These are phyloP conservation scores for Ramaria sp. DNA, from an alignment of 768 basidiomycete species.

Conservation along the genomic window DNA sequence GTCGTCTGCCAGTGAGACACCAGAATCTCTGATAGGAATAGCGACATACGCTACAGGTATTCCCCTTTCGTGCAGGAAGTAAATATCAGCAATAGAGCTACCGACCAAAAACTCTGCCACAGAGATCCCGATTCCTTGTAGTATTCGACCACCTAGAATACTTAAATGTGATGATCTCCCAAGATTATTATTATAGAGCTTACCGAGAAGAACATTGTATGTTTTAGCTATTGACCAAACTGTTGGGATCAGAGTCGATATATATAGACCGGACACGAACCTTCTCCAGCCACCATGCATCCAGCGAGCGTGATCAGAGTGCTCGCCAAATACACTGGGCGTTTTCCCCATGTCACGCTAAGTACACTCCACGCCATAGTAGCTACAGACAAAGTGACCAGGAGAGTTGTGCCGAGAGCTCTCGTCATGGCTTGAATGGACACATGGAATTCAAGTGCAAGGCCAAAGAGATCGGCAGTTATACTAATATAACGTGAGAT, in stretches of 20 bases:
- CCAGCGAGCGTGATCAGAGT: not conserved
- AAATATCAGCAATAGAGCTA: conserved; percentile 8
- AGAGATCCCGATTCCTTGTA: conserved; percentile 4
- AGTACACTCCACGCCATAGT: conserved; percentile 3
- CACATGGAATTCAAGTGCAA: conserved; percentile 10
- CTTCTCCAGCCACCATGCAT: too few species aligned
- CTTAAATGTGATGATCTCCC: too few species aligned
- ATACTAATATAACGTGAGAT: not conserved
- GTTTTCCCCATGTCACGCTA: conserved; percentile 6
- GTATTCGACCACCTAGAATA: not conserved
- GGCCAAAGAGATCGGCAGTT: conserved; percentile 1
- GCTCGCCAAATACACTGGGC: not conserved
- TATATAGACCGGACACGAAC: too few species aligned
- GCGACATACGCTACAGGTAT: not conserved
- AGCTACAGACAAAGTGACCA: conserved; percentile 6
- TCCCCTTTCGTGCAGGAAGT: conserved; percentile 4
- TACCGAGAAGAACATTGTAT: not conserved
- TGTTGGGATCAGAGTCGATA: not conserved
- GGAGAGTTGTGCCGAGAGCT: conserved; percentile 12
- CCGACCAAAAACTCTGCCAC: conserved; percentile 5
- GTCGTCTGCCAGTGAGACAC: too few species aligned
- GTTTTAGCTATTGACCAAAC: not conserved
- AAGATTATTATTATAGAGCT: not conserved
- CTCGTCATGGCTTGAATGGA: conserved; percentile 6
- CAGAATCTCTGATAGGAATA: not conserved